Conservation (phyloP, 768 basidiomycete species). For the Naganishia onofrii region DNA sequence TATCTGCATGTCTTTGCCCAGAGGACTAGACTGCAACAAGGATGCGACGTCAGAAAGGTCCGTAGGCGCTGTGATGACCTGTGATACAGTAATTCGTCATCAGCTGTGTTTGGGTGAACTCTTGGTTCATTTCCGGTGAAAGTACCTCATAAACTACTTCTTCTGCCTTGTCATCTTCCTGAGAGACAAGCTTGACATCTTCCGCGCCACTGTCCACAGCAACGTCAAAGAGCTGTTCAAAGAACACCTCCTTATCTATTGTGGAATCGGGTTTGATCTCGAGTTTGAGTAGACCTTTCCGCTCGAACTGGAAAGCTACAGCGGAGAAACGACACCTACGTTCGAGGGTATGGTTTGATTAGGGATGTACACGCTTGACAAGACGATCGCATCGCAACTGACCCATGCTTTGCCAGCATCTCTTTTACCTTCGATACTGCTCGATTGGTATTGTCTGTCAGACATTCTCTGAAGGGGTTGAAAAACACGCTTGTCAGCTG, state of each 20-base stretch:
- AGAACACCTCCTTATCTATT: constrained; percentile 26
- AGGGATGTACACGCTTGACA: not conserved
- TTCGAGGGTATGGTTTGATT: not conserved
- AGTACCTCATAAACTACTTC: constrained; percentile 10
- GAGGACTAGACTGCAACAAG: constrained; percentile 24
- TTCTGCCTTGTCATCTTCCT: constrained; percentile 34
- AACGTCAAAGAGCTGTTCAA: constrained; percentile 47
- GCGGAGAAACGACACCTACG: constrained; percentile 44
- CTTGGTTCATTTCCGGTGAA: not conserved
- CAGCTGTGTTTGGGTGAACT: not conserved
- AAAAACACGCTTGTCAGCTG: not conserved
- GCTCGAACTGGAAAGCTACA: constrained; percentile 45
- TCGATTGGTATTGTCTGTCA: constrained; percentile 44
- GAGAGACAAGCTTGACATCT: constrained; percentile 41
- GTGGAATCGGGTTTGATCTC: constrained; percentile 11
- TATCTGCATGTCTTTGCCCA: constrained; percentile 15
- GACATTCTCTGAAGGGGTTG: constrained; percentile 38
- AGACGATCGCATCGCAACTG: constrained; percentile 2
- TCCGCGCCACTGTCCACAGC: constrained; percentile 48
- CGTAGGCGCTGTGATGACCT: constrained; percentile 38
- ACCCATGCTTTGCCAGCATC: constrained; percentile 41
- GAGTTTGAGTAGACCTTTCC: constrained; percentile 44
- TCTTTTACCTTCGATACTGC: constrained; percentile 42
- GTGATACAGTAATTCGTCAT: not conserved
- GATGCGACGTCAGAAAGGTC: constrained; percentile 33